phyloP scores from a whole-genome alignment of 441 rosid genomes.

The Gossypium gossypioides region DNA sequence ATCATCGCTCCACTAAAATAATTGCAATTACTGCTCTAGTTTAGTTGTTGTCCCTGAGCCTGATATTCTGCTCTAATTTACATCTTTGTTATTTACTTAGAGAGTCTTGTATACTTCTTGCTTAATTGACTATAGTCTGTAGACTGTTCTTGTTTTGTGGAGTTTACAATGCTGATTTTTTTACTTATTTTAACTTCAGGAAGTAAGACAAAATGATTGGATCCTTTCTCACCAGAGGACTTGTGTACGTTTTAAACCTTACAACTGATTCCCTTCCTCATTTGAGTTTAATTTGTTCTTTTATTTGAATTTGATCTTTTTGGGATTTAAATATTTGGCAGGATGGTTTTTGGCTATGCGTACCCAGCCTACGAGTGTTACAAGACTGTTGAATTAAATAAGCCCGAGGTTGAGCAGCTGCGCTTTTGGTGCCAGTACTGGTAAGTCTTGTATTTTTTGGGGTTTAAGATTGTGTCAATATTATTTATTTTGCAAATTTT shows the following conservation, averaged over 20 bases:
- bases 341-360: conserved; percentile 88
- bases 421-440: conserved; percentile 99
- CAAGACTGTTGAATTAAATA: conserved; percentile 78
- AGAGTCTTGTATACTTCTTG: neutral
- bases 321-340: conserved; percentile 21
- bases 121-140: neutral
- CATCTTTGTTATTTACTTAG: neutral
- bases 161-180: neutral
- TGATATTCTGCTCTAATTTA: neutral
- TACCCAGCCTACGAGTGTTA: conserved; percentile 96
- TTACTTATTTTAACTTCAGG: conserved; percentile 5
- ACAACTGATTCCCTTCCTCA: neutral
- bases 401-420: conserved; percentile 87
- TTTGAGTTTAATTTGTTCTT: conserved; percentile 11
- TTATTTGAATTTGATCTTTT: conserved; percentile 5
- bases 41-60: neutral
- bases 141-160: neutral
- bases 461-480: neutral
- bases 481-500: neutral
- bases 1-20: neutral
- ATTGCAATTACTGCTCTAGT: neutral
- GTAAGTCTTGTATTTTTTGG: conserved; percentile 26
- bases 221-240: conserved; percentile 87
- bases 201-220: conserved; percentile 64
- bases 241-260: conserved; percentile 51